phyloP scores from a whole-genome alignment of 2,329 filamentous ascomycete species.

The Beauveria varroae region DNA sequence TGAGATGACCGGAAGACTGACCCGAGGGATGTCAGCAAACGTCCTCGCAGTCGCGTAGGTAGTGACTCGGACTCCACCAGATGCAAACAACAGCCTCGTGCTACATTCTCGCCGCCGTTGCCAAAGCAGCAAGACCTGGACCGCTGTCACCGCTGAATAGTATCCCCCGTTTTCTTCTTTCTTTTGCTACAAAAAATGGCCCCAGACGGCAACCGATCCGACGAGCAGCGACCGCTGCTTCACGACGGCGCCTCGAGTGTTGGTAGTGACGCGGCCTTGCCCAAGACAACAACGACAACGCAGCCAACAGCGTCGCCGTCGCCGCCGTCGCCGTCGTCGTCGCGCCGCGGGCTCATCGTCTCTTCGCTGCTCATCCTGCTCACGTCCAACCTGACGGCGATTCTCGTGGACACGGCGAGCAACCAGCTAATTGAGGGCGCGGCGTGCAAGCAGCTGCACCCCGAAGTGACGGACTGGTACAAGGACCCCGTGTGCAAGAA shows the following conservation, averaged over 20 bases:
- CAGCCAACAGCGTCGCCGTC: too few relatives aligned
- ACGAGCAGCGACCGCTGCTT: not conserved
- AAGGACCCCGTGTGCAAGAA: conserved; percentile 4
- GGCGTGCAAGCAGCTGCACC: conserved; percentile 5
- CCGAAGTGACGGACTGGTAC: not conserved
- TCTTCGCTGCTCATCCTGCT: conserved; percentile 1
- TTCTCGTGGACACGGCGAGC: not conserved
- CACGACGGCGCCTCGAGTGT: not conserved
- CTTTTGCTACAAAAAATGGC: not conserved
- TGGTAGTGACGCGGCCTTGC: too few relatives aligned
- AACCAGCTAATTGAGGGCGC: conserved; percentile 9
- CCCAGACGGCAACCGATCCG: not conserved
- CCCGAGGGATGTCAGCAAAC: too few relatives aligned
- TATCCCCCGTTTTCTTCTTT: too few relatives aligned
- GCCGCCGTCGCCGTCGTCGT: too few relatives aligned
- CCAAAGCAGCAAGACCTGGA: not conserved
- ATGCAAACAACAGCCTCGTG: too few relatives aligned
- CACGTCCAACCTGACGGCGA: not conserved
- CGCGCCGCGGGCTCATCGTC: not conserved
- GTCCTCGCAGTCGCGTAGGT: too few relatives aligned
- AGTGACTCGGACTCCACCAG: too few relatives aligned
- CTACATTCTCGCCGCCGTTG: not conserved
- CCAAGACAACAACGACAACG: too few relatives aligned
- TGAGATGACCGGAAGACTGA: too few relatives aligned
- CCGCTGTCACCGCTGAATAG: not conserved